Evolutionary conservation across 208 protist genomes (phyloP).

Genomic region (Herpetomonas samuelpessoai): DNA sequence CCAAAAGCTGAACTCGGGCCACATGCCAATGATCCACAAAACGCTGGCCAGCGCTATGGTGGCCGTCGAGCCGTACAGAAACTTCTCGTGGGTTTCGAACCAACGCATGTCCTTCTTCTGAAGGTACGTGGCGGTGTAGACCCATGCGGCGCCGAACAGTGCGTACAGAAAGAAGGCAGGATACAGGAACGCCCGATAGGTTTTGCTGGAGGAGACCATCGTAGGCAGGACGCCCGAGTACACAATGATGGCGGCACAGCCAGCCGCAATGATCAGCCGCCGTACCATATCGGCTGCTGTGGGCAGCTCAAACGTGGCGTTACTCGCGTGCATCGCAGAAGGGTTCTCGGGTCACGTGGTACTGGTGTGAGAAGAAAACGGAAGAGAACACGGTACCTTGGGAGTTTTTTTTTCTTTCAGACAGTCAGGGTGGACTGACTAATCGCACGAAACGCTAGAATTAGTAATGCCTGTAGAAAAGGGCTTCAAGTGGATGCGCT

Average conservation of each 20-base stretch:
- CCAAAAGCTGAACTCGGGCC: constrained; percentile 58
- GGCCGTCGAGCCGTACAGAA: constrained; percentile 41
- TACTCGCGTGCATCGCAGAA: neutral
- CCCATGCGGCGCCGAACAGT: constrained; percentile 68
- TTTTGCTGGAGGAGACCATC: constrained; percentile 44
- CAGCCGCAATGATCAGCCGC: constrained; percentile 11
- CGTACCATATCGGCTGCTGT: constrained; percentile 20
- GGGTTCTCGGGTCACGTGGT: no score
- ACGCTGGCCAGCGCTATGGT: constrained; percentile 26
- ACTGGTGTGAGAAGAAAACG: no score
- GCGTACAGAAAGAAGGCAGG: constrained; percentile 42
- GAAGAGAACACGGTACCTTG: no score
- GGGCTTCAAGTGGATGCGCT: no score
- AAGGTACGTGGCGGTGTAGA: constrained; percentile 51
- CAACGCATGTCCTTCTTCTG: constrained; percentile 53
- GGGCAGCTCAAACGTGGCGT: constrained; percentile 19
- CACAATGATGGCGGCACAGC: constrained; percentile 32
- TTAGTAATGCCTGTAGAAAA: no score
- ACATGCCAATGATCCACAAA: constrained; percentile 72
- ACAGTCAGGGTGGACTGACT: no score
- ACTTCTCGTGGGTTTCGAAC: constrained; percentile 57
- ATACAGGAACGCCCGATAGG: constrained; percentile 36
- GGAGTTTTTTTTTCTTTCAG: no score
- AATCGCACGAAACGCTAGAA: no score
- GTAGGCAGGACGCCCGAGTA: constrained; percentile 38